phyloP scores from a whole-genome alignment of 2,329 filamentous ascomycete species.

The Penicillium sp. region DNA sequence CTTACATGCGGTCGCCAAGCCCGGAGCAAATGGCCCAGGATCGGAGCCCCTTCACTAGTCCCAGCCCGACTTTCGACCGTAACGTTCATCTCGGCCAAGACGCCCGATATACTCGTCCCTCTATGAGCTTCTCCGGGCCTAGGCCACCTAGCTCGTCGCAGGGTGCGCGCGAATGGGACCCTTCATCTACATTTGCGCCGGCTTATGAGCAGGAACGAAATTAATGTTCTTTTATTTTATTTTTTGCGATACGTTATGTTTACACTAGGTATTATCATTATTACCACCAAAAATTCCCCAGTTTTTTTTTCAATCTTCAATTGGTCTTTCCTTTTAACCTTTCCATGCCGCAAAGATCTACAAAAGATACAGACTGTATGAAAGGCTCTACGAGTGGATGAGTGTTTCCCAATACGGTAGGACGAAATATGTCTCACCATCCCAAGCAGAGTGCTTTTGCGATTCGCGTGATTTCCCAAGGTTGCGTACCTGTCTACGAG shows the following conservation, averaged over 20 bases:
- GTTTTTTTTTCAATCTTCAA: background rate
- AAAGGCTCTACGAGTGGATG: too few relatives aligned
- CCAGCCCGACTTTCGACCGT: conserved; percentile 21
- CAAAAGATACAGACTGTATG: too few relatives aligned
- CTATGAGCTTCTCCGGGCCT: conserved; percentile 52
- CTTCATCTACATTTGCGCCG: conserved; percentile 37
- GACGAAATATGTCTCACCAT: too few relatives aligned
- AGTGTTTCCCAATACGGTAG: too few relatives aligned
- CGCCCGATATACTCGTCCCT: conserved; percentile 50
- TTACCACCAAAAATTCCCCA: background rate
- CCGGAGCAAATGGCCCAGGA: conserved; percentile 13
- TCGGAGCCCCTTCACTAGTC: conserved; percentile 29
- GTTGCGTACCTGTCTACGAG: too few relatives aligned
- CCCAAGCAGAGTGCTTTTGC: too few relatives aligned
- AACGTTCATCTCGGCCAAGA: conserved; percentile 43
- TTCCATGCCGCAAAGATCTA: too few relatives aligned
- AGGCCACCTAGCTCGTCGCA: conserved; percentile 41
- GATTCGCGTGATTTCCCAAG: too few relatives aligned
- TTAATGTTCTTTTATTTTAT: background rate
- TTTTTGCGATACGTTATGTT: background rate
- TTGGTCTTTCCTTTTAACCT: background rate
- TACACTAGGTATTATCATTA: background rate
- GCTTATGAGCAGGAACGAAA: conserved; percentile 15
- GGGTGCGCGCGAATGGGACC: conserved; percentile 38
- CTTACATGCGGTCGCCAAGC: conserved; percentile 23